Evolutionary conservation across 768 basidiomycete species (phyloP), one percentile per base, ranked within the genome.

Genomic region (Hygrophorus pudorinus): DNA sequence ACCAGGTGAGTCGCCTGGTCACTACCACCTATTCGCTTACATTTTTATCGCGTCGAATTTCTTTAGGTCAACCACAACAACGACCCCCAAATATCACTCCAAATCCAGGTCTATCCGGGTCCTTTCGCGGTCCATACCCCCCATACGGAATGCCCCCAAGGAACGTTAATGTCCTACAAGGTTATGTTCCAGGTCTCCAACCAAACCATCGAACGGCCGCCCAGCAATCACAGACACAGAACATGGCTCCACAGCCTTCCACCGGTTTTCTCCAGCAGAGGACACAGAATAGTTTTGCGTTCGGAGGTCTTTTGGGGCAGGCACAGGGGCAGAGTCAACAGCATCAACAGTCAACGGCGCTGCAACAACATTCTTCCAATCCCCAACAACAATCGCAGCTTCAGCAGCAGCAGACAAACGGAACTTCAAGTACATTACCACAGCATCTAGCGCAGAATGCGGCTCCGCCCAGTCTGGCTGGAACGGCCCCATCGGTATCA

Each of bases 21-120:
- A 32, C 43, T 47, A 45, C 40, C 42, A 48, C n/a, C n/a, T 45
- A 42, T 12, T 18, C 46, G 40, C 29, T 38, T 42, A 35, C 43
- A 31, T 43, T 50, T 40, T 33, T 33, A 44, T 28, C 40, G 45
- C 48, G 48, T 59, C 54, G 50, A 59, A 39, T 45, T 37, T 44
- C 41, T 56, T 48, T 59, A 86, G 82, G 83, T 56, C 85, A 85
- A 74, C 82, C 84, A 42, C 83, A 81, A 56, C 85, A 86, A 62
- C 72, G 85, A 60, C 83, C 85, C 41, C 83, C 85, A 51, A 83
- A 73, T 61, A 74, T 86, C 47, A 72, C 74, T 8, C 76, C 81
- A 24, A 79, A 78, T 48, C 73, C 82, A 48, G 66, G 65, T 31
- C 71, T 84, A 47, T 67, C 74, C 9, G 75, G 66, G 32, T 82